phyloP scores from a whole-genome alignment of 495 filamentous ascomycete species.

The Cryomyces minteri region DNA sequence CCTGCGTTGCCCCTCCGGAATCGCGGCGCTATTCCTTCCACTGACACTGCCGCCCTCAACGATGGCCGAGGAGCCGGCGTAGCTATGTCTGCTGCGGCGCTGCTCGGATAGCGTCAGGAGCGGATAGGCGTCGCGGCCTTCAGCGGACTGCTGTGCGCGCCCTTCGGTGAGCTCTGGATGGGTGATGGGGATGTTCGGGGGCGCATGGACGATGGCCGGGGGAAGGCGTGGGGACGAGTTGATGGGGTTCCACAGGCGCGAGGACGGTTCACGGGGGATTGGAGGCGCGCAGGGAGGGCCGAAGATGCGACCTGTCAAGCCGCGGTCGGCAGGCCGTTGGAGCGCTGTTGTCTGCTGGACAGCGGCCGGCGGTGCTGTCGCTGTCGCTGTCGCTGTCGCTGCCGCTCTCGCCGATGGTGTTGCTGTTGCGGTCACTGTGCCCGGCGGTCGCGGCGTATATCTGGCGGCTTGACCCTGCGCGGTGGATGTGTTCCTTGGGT shows the following conservation, averaged over 20 bases:
- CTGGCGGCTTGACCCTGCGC: no score
- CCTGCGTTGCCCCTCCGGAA: slow-evolving; percentile 37
- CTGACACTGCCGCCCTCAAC: slow-evolving; percentile 41
- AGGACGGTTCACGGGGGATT: slow-evolving; percentile 15
- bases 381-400: neutral
- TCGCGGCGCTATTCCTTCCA: slow-evolving; percentile 42
- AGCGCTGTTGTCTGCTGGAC: no score
- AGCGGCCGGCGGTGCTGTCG: slow-evolving; percentile 5
- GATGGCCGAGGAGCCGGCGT: slow-evolving; percentile 41
- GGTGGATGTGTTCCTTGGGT: no score
- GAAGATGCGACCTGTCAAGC: slow-evolving; percentile 7
- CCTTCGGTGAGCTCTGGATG: slow-evolving; percentile 26
- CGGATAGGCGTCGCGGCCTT: slow-evolving; percentile 43
- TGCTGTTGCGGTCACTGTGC: neutral
- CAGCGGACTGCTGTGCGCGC: slow-evolving; percentile 7
- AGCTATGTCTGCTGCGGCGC: slow-evolving; percentile 36
- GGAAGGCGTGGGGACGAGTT: slow-evolving; percentile 37
- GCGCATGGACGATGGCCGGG: slow-evolving; percentile 8
- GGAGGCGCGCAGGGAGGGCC: slow-evolving; percentile 10
- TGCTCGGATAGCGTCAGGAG: slow-evolving; percentile 52
- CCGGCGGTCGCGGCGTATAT: no score
- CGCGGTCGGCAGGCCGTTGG: no score
- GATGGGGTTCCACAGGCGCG: slow-evolving; percentile 44
- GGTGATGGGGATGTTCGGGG: slow-evolving; percentile 28
- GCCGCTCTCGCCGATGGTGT: neutral